Evolutionary conservation across 148 eudicot genomes (phyloP), one percentile per base, ranked within the genome.

Genomic region (Arbutus unedo): DNA sequence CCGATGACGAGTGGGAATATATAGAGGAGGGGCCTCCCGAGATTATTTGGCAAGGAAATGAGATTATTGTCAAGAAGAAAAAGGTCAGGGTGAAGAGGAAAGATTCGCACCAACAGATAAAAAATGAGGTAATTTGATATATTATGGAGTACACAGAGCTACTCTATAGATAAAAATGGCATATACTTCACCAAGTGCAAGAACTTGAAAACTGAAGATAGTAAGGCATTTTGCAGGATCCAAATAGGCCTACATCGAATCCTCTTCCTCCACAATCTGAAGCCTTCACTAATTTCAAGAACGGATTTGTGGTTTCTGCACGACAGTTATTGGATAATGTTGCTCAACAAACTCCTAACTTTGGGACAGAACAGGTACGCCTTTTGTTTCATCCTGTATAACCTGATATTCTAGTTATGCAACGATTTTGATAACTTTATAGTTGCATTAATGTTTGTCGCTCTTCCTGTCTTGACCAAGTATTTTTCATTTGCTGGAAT

Each of bases 231-330:
- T 74, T 82, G 57, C 86, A 96, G 99, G 98, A 92, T 88, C 81
- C 86, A 59, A 87, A 87, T 80, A 87, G 97, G 84, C 98, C 99
- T 44, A 96, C 90, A 85, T 96, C 99, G 82, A 96, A 96, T 84
- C 99, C 99, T 81, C 98, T 96, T 85, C 97, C 97, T 89, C 99
- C 99, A 70, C 95, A 96, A 82, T 92, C 94, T 62, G 97, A 96
- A 88, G 92, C 89, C 71, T 94, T 85, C 88, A 87, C 92, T 31
- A 91, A 90, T 84, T 84, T 82, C 86, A 92, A 78, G 82, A 92
- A 87, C 81, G 91, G 90, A 72, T 59, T 85, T 60, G 67, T 72
- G 10, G 76, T 79, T 68, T 88, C 89, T 50, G 92, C 92, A 23
- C 91, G 90, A 86, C 93, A 95, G 78, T 79, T 93, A 77, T 81